Evolutionary conservation across 306 rosid genomes (phyloP).

Genomic region (Casuarina equisetifolia): DNA sequence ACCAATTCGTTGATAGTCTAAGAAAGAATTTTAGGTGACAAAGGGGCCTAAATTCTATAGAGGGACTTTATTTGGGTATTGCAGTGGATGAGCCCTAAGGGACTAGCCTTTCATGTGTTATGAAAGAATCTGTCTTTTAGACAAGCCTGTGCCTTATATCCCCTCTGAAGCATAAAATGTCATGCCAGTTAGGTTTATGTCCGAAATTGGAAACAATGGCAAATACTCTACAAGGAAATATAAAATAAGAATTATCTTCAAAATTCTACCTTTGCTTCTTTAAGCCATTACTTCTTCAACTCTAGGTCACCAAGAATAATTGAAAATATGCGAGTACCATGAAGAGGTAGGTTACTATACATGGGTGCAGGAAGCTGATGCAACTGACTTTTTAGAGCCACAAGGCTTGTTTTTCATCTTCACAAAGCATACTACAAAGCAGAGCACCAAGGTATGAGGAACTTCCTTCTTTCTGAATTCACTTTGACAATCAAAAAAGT

Average conservation of each 20-base stretch:
- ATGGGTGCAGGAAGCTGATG: slow-evolving; percentile 90
- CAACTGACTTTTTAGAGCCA: slow-evolving; percentile 90
- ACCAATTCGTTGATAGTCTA: not conserved
- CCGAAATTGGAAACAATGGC: not conserved
- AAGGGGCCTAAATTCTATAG: slow-evolving; percentile 3
- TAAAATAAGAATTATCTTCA: not conserved
- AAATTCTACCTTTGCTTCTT: slow-evolving; percentile 81
- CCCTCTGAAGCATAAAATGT: not conserved
- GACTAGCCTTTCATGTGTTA: not conserved
- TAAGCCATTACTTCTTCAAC: slow-evolving; percentile 75
- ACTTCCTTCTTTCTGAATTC: slow-evolving; percentile 2
- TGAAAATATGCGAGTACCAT: slow-evolving; percentile 79
- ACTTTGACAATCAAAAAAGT: slow-evolving; percentile 15
- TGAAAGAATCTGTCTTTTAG: no score
- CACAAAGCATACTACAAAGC: slow-evolving; percentile 74
- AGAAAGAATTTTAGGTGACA: not conserved
- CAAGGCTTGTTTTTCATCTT: slow-evolving; percentile 81
- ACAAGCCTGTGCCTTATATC: no score
- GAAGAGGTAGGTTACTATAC: slow-evolving; percentile 96
- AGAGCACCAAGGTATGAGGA: slow-evolving; percentile 1
- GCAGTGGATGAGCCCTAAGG: not conserved
- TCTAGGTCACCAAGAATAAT: slow-evolving; percentile 80
- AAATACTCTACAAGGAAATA: not conserved
- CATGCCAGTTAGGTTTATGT: not conserved
- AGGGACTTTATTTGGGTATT: not conserved